Base-by-base conservation (phyloP, 2,329 filamentous ascomycete genomes). In the Diaporthe eres region DNA sequence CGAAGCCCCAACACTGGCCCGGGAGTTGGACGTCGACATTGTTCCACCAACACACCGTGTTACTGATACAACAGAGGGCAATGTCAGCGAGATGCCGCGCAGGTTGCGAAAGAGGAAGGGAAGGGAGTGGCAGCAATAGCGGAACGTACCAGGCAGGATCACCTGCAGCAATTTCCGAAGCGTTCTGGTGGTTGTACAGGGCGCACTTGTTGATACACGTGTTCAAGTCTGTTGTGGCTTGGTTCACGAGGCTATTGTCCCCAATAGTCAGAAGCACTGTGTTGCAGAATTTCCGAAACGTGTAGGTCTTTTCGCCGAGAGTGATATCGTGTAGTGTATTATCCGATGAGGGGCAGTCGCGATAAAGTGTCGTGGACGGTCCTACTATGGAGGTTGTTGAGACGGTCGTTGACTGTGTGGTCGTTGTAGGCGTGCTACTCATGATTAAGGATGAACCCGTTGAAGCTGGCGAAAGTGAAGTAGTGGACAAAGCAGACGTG, bases 41-140 rank as follows among this genome's bases (percentile, higher is more conserved):
- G 5, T 61, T 61, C 57, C 57, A 61, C 57, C 57, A 61, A 61
- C 57, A 61, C 34, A 61, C 57, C 19, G 57, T 61, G 34, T 61
- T 61, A 13, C 57, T 71, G 57, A 12, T 39, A 17, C 15, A 17
- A 57, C 15, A 28, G 5, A 25, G 25, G n/a, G 7, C 8, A 15
- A n/a, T 13, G 37, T 61, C 57, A 61, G 57, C 31, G 19, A 12
- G 19, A 17, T 39, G 10, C 9, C 9, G 10, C 57, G 34, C 9
- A 25, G 19, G 6, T 25, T 25, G 5, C 22, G 22, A 25, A 25
- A 61, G 22, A 61, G 22, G 22, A 39, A 42, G 9, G 4, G 19
- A 12, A 39, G 37, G 12, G 37, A 39, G 37, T 13, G 34, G 19
- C 22, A 39, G 57, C 19, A 25, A 42, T 19, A 25, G 12, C 37